Conservation (phyloP, 2,329 filamentous ascomycete genomes). For the Camillea tinctor region DNA sequence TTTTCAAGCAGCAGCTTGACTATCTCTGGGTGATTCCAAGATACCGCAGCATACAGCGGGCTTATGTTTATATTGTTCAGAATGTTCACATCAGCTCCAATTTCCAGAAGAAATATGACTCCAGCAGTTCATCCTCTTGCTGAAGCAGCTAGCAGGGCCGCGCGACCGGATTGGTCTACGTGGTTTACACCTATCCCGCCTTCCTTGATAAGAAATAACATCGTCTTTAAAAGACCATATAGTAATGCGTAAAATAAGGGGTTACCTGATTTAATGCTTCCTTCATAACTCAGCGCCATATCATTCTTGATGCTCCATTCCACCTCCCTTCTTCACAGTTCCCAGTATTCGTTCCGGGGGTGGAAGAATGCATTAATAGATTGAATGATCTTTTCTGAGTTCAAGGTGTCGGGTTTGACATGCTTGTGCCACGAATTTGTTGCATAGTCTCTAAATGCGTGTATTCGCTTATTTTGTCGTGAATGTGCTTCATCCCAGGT, state of each 20-base stretch:
- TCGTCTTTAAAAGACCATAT: slow-evolving; percentile 5
- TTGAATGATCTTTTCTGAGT: background rate
- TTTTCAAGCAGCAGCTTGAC: slow-evolving; percentile 19
- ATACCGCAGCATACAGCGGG: slow-evolving; percentile 8
- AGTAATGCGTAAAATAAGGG: slow-evolving; percentile 10
- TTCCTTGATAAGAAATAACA: slow-evolving; percentile 6
- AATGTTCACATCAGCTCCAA: slow-evolving; percentile 4
- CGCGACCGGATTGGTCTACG: background rate
- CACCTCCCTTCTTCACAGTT: slow-evolving; percentile 4
- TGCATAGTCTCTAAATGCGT: slow-evolving; percentile 3
- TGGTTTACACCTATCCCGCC: slow-evolving; percentile 1
- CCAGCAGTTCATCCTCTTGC: slow-evolving; percentile 2
- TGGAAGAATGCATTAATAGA: slow-evolving; percentile 9
- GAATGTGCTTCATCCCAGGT: background rate
- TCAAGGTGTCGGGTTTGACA: background rate
- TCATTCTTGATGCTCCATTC: background rate
- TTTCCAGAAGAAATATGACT: slow-evolving; percentile 6
- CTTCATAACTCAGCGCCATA: background rate
- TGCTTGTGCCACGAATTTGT: slow-evolving; percentile 1
- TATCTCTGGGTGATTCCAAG: slow-evolving; percentile 14
- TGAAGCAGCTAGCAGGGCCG: slow-evolving; percentile 7
- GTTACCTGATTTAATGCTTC: background rate
- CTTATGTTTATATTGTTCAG: slow-evolving; percentile 4
- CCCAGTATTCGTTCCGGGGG: slow-evolving; percentile 3
- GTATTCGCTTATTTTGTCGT: background rate